Base-by-base conservation (phyloP, 352 stramenopile genomes). In the Phytophthora boehmeriae region DNA sequence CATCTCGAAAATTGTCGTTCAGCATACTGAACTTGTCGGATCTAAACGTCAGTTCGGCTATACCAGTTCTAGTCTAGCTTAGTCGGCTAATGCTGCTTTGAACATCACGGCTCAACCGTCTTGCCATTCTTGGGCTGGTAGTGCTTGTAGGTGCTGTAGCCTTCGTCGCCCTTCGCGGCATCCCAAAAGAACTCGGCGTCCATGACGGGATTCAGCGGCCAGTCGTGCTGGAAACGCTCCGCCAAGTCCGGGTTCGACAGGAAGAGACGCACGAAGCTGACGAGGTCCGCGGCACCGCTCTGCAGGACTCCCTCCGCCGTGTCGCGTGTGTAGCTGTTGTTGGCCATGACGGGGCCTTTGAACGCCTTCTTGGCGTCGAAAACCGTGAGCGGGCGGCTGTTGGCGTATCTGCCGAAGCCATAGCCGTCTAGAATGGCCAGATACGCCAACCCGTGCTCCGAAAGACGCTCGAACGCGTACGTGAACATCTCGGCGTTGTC, bases 241-340 rank as follows among this genome's bases (percentile, higher is more conserved):
- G 59, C 58, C 32, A 78, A 39, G 50, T 80, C 68, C 38, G 71
- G 71, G 43, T 71, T 80, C 20, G 44, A 45, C 23, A 74, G 71
- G 51, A 68, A 80, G 35, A 43, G 50, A 19, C 62, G 58, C n/a
- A 68, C 64, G 35, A 78, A 82, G 25, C 43, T 57, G 11, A 82
- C 54, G n/a, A 63, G 52, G 44, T 82, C 67, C 6, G 56, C 50
- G 9, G 34, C 11, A 20, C 63, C 67, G 16, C 41, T 57, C 20
- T 36, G 22, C 17, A 81, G 53, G 11, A 52, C 58, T 11, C 47
- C 56, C 22, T 73, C 54, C 0, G 69, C 73, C 6, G 46, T 66
- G 36, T 59, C 44, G 28, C 49, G 48, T 11, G 47, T 65, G 47
- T 65, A 61, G 49, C 59, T 66, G 44, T 55, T 60, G 47, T 51